Evolutionary conservation across 2,329 filamentous ascomycete species (phyloP).

Genomic region (Erysiphe pulchra): DNA sequence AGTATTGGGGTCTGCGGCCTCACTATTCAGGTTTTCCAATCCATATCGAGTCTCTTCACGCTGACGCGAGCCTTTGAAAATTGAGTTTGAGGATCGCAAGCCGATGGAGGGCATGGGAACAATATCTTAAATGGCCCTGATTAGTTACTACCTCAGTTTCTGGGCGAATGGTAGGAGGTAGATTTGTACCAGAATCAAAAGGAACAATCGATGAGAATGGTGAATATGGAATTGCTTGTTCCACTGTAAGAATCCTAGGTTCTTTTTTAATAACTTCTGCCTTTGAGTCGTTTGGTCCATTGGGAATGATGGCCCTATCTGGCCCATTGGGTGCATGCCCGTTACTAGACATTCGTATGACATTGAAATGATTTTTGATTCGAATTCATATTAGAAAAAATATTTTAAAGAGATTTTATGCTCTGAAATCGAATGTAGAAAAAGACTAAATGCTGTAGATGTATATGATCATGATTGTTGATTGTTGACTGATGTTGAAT

Average conservation of each 20-base stretch:
- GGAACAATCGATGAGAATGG: conserved; percentile 60
- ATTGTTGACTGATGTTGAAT: too few species aligned
- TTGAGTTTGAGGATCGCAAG: conserved; percentile 22
- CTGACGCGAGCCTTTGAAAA: conserved; percentile 26
- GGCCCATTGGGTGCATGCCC: conserved; percentile 7
- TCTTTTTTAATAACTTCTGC: conserved; percentile 5
- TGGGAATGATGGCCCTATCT: conserved; percentile 1
- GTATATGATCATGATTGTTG: too few species aligned
- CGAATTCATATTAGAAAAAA: too few species aligned
- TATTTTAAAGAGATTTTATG: too few species aligned
- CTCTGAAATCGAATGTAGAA: too few species aligned
- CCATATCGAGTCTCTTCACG: conserved; percentile 23
- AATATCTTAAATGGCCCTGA: conserved; percentile 22
- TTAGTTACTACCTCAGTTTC: not conserved
- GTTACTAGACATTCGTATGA: conserved; percentile 33
- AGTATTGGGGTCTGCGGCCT: conserved; percentile 31
- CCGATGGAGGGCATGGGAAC: conserved; percentile 38
- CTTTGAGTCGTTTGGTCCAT: conserved; percentile 4
- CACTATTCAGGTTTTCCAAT: conserved; percentile 44
- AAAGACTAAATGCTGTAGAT: too few species aligned
- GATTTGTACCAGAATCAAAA: conserved; percentile 38
- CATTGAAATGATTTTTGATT: not conserved
- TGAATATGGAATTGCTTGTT: conserved; percentile 59
- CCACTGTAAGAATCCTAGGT: conserved; percentile 29
- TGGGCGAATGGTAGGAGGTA: not conserved